Evolutionary conservation across 805 yeast species (phyloP).

Genomic region (Schizosaccharomyces lindneri): DNA sequence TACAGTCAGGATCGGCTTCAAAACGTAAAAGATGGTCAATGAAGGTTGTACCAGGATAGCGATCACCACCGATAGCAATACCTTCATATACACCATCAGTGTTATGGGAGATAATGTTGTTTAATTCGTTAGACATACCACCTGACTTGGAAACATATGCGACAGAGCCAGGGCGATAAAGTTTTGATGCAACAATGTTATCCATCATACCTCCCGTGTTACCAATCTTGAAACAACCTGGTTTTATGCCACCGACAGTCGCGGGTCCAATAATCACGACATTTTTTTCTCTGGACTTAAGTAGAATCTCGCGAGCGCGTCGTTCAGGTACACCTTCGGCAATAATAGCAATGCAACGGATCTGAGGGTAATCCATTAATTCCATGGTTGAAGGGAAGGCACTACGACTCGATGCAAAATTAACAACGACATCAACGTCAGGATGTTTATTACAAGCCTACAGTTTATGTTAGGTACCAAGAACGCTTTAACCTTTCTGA

Average conservation of each 20-base stretch:
- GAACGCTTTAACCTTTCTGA: too few relatives aligned
- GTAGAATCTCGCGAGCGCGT: slow-evolving; percentile 22
- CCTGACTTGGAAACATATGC: slow-evolving; percentile 25
- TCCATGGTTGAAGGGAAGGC: slow-evolving; percentile 25
- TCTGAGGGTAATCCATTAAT: slow-evolving; percentile 21
- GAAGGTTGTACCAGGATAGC: slow-evolving; percentile 49
- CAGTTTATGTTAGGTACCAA: not conserved
- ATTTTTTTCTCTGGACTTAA: slow-evolving; percentile 20
- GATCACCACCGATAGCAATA: slow-evolving; percentile 50
- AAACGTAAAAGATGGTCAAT: slow-evolving; percentile 42
- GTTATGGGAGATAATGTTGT: slow-evolving; percentile 21
- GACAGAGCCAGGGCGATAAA: slow-evolving; percentile 24
- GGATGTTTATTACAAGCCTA: slow-evolving; percentile 21
- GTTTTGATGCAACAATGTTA: slow-evolving; percentile 24
- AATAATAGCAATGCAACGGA: slow-evolving; percentile 20
- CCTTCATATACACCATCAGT: slow-evolving; percentile 29
- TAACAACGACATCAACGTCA: slow-evolving; percentile 24
- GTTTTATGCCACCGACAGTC: slow-evolving; percentile 25
- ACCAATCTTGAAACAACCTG: slow-evolving; percentile 25
- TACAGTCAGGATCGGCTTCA: slow-evolving; percentile 39
- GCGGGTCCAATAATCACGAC: slow-evolving; percentile 25
- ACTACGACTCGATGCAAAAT: slow-evolving; percentile 23
- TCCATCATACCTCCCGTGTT: slow-evolving; percentile 29
- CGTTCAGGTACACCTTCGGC: slow-evolving; percentile 27
- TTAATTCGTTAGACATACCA: slow-evolving; percentile 25